phyloP scores from a whole-genome alignment of 2,329 filamentous ascomycete genomes.

The Didymellaceae sp. region DNA sequence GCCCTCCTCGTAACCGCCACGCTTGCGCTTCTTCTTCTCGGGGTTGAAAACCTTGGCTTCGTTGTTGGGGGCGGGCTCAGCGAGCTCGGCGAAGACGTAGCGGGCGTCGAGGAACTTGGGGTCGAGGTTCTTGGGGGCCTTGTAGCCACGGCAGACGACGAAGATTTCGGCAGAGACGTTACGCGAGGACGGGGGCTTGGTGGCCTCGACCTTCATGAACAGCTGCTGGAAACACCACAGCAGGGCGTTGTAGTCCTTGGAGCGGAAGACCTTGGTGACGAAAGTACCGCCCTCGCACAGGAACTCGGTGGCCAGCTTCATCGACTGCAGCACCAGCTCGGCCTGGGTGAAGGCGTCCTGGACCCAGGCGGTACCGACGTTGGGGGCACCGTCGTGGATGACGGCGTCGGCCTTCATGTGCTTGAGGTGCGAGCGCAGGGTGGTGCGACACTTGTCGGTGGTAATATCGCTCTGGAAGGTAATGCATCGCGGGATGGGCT shows the following conservation, averaged over 20 bases:
- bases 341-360: conserved; percentile 99
- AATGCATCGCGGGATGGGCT: conserved; percentile 91
- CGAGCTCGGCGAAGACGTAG: conserved; percentile 90
- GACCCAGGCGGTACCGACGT: conserved; percentile 96
- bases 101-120: conserved; percentile 89
- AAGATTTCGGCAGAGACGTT: conserved; percentile 99
- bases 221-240: conserved; percentile 98
- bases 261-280: conserved; percentile 96
- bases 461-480: conserved; percentile 98
- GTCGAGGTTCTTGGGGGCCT: conserved; percentile 91
- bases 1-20: conserved; percentile 96
- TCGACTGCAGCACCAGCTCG: conserved; percentile 84
- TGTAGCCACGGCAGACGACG: conserved; percentile 93
- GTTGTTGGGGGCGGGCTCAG: conserved; percentile 85
- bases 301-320: conserved; percentile 96
- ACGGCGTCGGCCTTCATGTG: conserved; percentile 96
- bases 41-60: conserved; percentile 99
- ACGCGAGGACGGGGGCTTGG: conserved; percentile 92
- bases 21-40: conserved; percentile 94
- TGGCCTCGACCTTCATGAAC: conserved; percentile 93
- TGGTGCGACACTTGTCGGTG: conserved; percentile 92
- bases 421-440: conserved; percentile 87
- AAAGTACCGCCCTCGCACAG: conserved; percentile 79
- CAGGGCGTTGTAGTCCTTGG: conserved; percentile 94
- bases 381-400: conserved; percentile 94